Evolutionary conservation across 345 rosid genomes (phyloP).

Genomic region (Populus davidiana): DNA sequence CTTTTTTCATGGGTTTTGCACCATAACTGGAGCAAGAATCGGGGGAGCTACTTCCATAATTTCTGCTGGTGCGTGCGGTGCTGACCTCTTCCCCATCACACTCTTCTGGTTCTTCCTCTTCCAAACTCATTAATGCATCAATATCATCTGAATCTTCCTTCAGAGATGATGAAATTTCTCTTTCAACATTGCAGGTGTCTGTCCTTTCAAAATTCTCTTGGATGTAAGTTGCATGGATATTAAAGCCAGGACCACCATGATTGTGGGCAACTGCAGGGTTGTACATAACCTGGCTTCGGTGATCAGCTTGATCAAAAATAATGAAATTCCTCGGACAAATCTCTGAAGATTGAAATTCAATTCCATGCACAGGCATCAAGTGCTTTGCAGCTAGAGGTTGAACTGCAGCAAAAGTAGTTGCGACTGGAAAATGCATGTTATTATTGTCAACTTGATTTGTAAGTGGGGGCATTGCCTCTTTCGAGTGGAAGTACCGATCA

Average conservation of each 20-base stretch:
- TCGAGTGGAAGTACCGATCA: slow-evolving; percentile 30
- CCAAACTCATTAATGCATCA: slow-evolving; percentile 70
- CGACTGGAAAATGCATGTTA: slow-evolving; percentile 40
- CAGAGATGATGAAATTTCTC: slow-evolving; percentile 45
- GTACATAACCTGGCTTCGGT: slow-evolving; percentile 68
- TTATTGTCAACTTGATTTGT: slow-evolving; percentile 43
- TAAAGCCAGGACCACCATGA: slow-evolving; percentile 41
- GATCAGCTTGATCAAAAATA: slow-evolving; percentile 65
- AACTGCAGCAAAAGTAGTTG: slow-evolving; percentile 45
- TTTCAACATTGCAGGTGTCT: slow-evolving; percentile 31
- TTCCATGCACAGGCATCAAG: slow-evolving; percentile 44
- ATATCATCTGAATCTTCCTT: slow-evolving; percentile 85
- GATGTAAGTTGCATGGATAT: slow-evolving; percentile 32
- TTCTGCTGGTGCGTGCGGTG: slow-evolving; percentile 59
- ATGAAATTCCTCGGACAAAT: slow-evolving; percentile 21
- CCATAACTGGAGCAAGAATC: slow-evolving; percentile 53
- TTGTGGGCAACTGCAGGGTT: slow-evolving; percentile 67
- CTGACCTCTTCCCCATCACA: slow-evolving; percentile 63
- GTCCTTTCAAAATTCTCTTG: slow-evolving; percentile 40
- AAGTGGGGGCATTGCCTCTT: slow-evolving; percentile 34
- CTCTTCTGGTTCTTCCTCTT: slow-evolving; percentile 44
- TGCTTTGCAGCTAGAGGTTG: slow-evolving; percentile 56
- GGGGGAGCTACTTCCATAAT: slow-evolving; percentile 44
- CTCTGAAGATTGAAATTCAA: slow-evolving; percentile 69
- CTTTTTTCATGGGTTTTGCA: slow-evolving; percentile 35